These are phyloP conservation scores for Thraustochytrium striatum DNA, from an alignment of 352 stramenopile genomes.

Conservation along the genomic window DNA sequence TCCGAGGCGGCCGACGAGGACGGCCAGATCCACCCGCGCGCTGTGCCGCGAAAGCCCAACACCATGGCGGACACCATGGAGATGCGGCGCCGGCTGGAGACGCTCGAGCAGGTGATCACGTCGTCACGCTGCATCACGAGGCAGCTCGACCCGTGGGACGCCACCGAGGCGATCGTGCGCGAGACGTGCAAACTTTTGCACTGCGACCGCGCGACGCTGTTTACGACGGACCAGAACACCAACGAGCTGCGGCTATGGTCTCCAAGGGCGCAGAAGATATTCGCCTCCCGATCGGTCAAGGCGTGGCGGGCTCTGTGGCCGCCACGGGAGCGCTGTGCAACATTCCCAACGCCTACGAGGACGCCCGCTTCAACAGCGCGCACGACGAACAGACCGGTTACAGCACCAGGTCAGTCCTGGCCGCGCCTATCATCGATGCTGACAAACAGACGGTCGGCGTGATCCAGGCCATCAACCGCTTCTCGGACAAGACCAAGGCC, in stretches of 20 bases:
- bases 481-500: slow-evolving; percentile 53
- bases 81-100: slow-evolving; percentile 11
- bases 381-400: slow-evolving; percentile 78
- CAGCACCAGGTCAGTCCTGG: slow-evolving; percentile 78
- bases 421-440: slow-evolving; percentile 70
- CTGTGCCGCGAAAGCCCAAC: background rate
- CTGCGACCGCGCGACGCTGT: slow-evolving; percentile 78
- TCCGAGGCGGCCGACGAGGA: background rate
- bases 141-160: slow-evolving; percentile 36
- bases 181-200: slow-evolving; percentile 77
- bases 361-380: slow-evolving; percentile 81
- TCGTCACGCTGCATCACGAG: slow-evolving; percentile 1
- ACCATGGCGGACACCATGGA: slow-evolving; percentile 10
- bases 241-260: slow-evolving; percentile 73
- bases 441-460: slow-evolving; percentile 74
- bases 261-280: slow-evolving; percentile 75
- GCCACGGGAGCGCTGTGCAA: slow-evolving; percentile 72
- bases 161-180: slow-evolving; percentile 74
- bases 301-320: slow-evolving; percentile 78
- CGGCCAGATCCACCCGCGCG: background rate
- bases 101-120: slow-evolving; percentile 24
- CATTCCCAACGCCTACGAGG: slow-evolving; percentile 84
- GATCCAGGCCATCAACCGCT: slow-evolving; percentile 78
- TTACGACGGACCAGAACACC: slow-evolving; percentile 64
- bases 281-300: slow-evolving; percentile 69